phyloP scores from a whole-genome alignment of 352 stramenopile genomes.

The Pythium apleroticum region DNA sequence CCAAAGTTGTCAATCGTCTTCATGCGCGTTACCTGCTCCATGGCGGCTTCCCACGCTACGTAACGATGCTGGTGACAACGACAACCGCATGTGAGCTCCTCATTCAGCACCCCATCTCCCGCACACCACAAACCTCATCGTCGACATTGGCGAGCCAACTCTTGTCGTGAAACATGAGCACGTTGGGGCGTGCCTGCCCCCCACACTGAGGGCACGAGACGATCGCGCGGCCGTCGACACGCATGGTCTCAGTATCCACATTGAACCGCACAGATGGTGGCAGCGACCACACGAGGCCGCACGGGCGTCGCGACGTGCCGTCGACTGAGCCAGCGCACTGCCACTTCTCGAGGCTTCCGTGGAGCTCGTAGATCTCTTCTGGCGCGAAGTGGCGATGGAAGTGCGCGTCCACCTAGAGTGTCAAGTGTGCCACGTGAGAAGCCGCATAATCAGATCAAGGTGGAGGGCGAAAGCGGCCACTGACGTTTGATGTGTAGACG shows the following conservation, averaged over 20 bases:
- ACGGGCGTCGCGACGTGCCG: constrained; percentile 35
- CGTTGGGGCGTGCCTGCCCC: constrained; percentile 72
- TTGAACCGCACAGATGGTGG: constrained; percentile 53
- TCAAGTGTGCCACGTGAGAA: background rate
- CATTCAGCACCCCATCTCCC: background rate
- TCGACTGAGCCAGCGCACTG: constrained; percentile 64
- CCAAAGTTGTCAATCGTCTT: too few relatives aligned
- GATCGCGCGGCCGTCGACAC: constrained; percentile 33
- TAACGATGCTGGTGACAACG: constrained; percentile 51
- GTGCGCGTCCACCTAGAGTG: constrained; percentile 81
- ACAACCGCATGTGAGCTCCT: background rate
- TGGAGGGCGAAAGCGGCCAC: background rate
- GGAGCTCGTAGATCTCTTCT: constrained; percentile 86
- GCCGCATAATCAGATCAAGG: background rate
- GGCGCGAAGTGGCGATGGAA: constrained; percentile 73
- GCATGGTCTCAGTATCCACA: constrained; percentile 70
- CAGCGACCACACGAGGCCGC: constrained; percentile 57
- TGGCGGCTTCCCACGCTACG: constrained; percentile 72
- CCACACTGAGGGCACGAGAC: constrained; percentile 58
- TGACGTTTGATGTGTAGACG: constrained; percentile 91
- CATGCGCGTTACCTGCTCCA: constrained; percentile 50
- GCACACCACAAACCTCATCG: constrained; percentile 47
- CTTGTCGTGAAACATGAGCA: constrained; percentile 92
- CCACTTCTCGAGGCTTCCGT: constrained; percentile 84
- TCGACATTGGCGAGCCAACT: constrained; percentile 74